These are phyloP conservation scores for Tulasnella sp. DNA, from an alignment of 768 basidiomycete genomes.

Conservation along the genomic window DNA sequence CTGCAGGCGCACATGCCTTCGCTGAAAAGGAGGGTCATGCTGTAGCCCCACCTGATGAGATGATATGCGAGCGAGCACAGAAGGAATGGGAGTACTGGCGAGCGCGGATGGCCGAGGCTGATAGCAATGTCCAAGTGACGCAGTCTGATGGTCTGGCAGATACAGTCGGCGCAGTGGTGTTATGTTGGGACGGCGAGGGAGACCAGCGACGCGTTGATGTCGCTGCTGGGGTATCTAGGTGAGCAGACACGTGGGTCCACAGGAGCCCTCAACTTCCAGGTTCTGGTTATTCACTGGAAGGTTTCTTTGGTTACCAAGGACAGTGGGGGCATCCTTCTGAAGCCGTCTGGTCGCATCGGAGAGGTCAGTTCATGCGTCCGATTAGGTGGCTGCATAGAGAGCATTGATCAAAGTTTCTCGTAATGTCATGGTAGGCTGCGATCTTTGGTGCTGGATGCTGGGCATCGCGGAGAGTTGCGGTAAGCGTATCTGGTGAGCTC, in stretches of 20 bases:
- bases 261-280: no score
- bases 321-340: slow-evolving; percentile 73
- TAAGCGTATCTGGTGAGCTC: slow-evolving; percentile 54
- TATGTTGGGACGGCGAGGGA: slow-evolving; percentile 27
- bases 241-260: no score
- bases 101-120: slow-evolving; percentile 28
- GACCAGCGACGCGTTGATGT: slow-evolving; percentile 8
- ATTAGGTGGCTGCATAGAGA: no score
- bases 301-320: background rate
- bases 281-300: background rate
- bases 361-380: slow-evolving; percentile 40
- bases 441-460: slow-evolving; percentile 67
- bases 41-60: slow-evolving; percentile 32
- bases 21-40: slow-evolving; percentile 29
- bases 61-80: slow-evolving; percentile 41
- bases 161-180: slow-evolving; percentile 70
- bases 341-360: slow-evolving; percentile 60
- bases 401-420: background rate
- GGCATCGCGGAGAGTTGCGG: slow-evolving; percentile 47
- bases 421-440: slow-evolving; percentile 40
- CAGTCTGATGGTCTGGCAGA: slow-evolving; percentile 39
- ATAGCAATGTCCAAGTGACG: background rate
- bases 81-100: slow-evolving; percentile 56
- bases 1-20: slow-evolving; percentile 49
- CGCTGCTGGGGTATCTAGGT: slow-evolving; percentile 26